Evolutionary conservation across 768 basidiomycete genomes (phyloP), one percentile per base, ranked within the genome.

Genomic region (Leucocoprinus birnbaumii): DNA sequence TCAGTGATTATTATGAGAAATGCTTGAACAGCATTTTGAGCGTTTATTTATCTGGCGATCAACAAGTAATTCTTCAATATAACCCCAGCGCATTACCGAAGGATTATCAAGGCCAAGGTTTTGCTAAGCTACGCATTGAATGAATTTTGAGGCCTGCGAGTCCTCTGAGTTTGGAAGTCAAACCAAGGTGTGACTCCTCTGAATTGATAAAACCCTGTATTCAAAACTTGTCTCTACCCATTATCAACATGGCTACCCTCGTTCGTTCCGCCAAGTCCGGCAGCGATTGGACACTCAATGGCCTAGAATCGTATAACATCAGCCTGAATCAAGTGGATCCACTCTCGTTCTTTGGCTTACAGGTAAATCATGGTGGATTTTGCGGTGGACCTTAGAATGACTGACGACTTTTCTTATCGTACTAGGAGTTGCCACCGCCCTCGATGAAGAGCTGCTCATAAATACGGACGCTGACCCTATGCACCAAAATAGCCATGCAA

Each of bases 281-380:
- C 34, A 66, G 38, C 56, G 59, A 66, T 51, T 72, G 69, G 66
- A 68, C 64, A 45, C 5, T 50, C 26, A 59, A 57, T 45, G 68
- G 71, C 31, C 62, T 62, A 10, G 41, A 48, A 10, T 60, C 66
- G 9, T 71, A 68, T 56, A 62, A 68, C 52, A 70, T 71, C 59
- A 60, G 25, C 53, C 47, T 69, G 52, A 46, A 59, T 25, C 56
- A 40, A 45, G 18, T 45, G 48, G 63, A 63, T 24, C 44, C 57
- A 16, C 48, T 55, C 27, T 19, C 49, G 43, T 68, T 69, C 61
- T 67, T 69, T 62, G 61, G 61, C 47, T 41, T 63, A 56, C 60
- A 61, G 55, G 60, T 58, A 51, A 35, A 53, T 22, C 6, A 53
- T 26, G 52, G 51, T 22, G 22, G 31, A 31, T 11, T 22, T 53